These are phyloP conservation scores for Diaporthe sp. DNA, from an alignment of 2,329 filamentous ascomycete genomes.

Conservation along the genomic window DNA sequence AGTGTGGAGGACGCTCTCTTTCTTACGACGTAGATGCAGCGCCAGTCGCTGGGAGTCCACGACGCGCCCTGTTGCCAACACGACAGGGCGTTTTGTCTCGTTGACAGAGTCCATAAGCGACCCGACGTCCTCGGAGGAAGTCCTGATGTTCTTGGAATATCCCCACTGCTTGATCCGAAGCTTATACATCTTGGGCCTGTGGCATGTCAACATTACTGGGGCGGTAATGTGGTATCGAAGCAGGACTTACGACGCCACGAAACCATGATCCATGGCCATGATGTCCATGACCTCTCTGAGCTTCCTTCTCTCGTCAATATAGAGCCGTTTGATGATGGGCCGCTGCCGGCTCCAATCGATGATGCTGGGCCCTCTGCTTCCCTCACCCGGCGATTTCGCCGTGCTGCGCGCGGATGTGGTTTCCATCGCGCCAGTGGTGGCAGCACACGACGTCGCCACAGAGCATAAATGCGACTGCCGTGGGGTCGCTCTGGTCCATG, in stretches of 20 bases:
- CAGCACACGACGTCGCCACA: not conserved
- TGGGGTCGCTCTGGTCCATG: not conserved
- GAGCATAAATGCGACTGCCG: not conserved
- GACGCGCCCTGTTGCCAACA: slow-evolving; percentile 24
- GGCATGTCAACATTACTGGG: slow-evolving; percentile 18
- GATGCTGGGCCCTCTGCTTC: slow-evolving; percentile 26
- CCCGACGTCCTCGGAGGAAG: slow-evolving; percentile 27
- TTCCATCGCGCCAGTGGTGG: not conserved
- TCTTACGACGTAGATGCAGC: slow-evolving; percentile 30
- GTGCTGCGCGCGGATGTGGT: not conserved
- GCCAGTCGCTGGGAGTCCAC: slow-evolving; percentile 30
- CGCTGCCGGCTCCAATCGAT: slow-evolving; percentile 36
- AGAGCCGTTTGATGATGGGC: slow-evolving; percentile 36
- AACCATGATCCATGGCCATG: slow-evolving; percentile 36
- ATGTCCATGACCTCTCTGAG: slow-evolving; percentile 37
- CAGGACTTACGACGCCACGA: slow-evolving; percentile 37
- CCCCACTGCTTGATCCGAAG: slow-evolving; percentile 33
- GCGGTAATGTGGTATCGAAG: not conserved
- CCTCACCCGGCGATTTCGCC: not conserved
- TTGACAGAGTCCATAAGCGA: slow-evolving; percentile 20
- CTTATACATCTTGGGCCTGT: slow-evolving; percentile 33
- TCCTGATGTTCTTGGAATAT: slow-evolving; percentile 32
- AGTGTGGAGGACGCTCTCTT: not conserved
- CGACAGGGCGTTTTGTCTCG: slow-evolving; percentile 19
- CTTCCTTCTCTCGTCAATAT: slow-evolving; percentile 36